These are phyloP conservation scores for Aureobasidium sp. DNA, from an alignment of 2,329 filamentous ascomycete species.

Conservation along the genomic window DNA sequence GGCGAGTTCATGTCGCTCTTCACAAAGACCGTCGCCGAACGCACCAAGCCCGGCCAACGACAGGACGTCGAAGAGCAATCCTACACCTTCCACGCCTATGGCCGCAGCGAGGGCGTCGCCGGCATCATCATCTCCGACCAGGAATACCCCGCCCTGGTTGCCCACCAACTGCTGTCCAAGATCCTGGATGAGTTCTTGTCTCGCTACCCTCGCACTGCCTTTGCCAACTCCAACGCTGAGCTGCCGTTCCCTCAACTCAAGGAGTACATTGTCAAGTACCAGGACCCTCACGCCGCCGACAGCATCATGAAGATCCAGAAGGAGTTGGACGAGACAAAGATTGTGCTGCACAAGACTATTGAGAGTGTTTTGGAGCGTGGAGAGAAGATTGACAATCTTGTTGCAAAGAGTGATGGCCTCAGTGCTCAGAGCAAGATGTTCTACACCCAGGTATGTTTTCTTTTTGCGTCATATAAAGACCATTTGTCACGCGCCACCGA, in stretches of 20 bases:
- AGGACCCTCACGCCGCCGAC: slow-evolving; percentile 82
- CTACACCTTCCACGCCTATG: slow-evolving; percentile 51
- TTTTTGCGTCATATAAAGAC: neutral
- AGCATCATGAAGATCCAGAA: slow-evolving; percentile 80
- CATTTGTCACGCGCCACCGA: too few relatives aligned
- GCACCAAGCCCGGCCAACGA: slow-evolving; percentile 70
- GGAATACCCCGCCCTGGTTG: slow-evolving; percentile 59
- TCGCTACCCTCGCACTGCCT: slow-evolving; percentile 63
- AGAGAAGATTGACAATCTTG: slow-evolving; percentile 90
- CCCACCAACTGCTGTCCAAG: slow-evolving; percentile 80
- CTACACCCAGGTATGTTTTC: slow-evolving; percentile 61
- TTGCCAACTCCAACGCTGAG: slow-evolving; percentile 44
- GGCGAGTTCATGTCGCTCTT: slow-evolving; percentile 75
- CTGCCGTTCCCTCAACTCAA: slow-evolving; percentile 65
- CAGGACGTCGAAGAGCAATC: slow-evolving; percentile 80
- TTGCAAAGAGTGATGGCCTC: slow-evolving; percentile 85
- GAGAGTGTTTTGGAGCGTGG: slow-evolving; percentile 80
- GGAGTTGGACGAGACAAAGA: slow-evolving; percentile 96
- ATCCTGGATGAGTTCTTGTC: slow-evolving; percentile 79
- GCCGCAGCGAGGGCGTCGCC: slow-evolving; percentile 37
- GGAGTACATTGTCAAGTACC: slow-evolving; percentile 69
- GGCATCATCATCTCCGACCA: slow-evolving; percentile 40
- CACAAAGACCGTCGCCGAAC: slow-evolving; percentile 77
- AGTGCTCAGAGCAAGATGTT: slow-evolving; percentile 97
- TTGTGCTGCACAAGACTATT: slow-evolving; percentile 94